Evolutionary conservation across 495 filamentous ascomycete genomes (phyloP).

Genomic region (Penicillium cosmopolitanum): DNA sequence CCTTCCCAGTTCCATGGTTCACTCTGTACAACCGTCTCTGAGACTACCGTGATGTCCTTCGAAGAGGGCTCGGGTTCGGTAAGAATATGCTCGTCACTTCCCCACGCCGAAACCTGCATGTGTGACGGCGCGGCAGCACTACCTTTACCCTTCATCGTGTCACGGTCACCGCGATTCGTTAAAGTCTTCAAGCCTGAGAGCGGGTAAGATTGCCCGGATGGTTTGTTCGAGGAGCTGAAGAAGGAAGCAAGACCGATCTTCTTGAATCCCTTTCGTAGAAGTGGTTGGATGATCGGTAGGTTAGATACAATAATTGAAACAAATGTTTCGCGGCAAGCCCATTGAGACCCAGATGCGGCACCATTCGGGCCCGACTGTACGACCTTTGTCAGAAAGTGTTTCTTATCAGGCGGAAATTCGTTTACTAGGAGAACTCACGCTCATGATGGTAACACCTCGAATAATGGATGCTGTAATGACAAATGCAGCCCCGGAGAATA

Average conservation of each 20-base stretch:
- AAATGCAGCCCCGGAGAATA: constrained; percentile 61
- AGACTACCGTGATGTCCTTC: constrained; percentile 36
- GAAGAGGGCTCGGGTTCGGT: constrained; percentile 13
- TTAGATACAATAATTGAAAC: constrained; percentile 59
- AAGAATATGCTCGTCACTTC: constrained; percentile 38
- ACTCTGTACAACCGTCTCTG: constrained; percentile 35
- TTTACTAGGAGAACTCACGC: constrained; percentile 29
- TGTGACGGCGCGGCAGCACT: constrained; percentile 17
- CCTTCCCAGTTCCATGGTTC: constrained; percentile 23
- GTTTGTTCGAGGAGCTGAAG: constrained; percentile 31
- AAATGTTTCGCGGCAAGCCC: constrained; percentile 63
- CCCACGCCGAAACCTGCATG: constrained; percentile 29
- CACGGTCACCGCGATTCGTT: constrained; percentile 14
- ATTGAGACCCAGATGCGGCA: constrained; percentile 50
- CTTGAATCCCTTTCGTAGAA: constrained; percentile 40
- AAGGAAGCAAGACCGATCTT: constrained; percentile 35
- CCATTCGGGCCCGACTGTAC: constrained; percentile 33
- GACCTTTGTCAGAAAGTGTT: neutral
- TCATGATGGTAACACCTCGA: constrained; percentile 56
- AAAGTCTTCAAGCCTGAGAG: constrained; percentile 23
- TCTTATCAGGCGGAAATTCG: neutral
- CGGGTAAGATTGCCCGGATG: constrained; percentile 22
- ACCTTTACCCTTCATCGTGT: constrained; percentile 20
- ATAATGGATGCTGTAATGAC: constrained; percentile 57
- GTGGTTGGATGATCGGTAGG: constrained; percentile 58